These are phyloP conservation scores for Phytophthora europaea DNA, from an alignment of 352 stramenopile species.

Conservation along the genomic window DNA sequence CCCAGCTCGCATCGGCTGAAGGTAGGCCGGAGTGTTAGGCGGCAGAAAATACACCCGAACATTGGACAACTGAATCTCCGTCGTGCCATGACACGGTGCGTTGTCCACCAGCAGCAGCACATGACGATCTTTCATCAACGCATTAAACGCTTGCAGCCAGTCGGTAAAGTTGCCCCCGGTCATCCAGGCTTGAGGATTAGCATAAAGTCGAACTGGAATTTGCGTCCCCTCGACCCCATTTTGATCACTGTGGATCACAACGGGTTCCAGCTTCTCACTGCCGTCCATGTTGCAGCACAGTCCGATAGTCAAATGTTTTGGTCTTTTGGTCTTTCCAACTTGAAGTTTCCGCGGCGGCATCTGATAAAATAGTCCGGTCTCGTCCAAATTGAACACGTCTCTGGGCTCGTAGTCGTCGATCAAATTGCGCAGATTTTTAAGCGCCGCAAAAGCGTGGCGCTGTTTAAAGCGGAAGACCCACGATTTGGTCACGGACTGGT, in stretches of 20 bases:
- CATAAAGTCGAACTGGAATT: constrained; percentile 24
- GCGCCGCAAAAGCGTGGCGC: constrained; percentile 27
- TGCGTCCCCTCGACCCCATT: constrained; percentile 7
- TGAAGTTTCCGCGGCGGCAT: constrained; percentile 22
- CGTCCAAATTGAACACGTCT: constrained; percentile 33
- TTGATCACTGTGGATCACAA: constrained; percentile 25
- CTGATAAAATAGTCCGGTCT: constrained; percentile 33
- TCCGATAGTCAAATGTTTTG: constrained; percentile 12
- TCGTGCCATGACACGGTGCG: constrained; percentile 25
- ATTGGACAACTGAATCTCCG: constrained; percentile 23
- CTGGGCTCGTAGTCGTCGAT: constrained; percentile 24
- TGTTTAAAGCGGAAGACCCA: constrained; percentile 53
- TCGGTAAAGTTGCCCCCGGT: constrained; percentile 21
- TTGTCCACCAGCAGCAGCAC: constrained; percentile 30
- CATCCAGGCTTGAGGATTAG: constrained; percentile 31
- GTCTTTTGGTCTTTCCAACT: constrained; percentile 15
- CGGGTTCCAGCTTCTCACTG: constrained; percentile 28
- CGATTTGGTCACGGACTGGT: constrained; percentile 34
- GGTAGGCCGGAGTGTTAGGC: constrained; percentile 10
- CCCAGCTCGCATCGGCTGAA: constrained; percentile 30
- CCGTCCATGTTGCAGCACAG: constrained; percentile 37
- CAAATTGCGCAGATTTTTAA: constrained; percentile 21
- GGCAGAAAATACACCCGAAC: constrained; percentile 19
- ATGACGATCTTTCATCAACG: constrained; percentile 22
- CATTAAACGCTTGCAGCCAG: constrained; percentile 28